Evolutionary conservation across 352 stramenopile genomes (phyloP).

Genomic region (Globisporangium heterothallicum): DNA sequence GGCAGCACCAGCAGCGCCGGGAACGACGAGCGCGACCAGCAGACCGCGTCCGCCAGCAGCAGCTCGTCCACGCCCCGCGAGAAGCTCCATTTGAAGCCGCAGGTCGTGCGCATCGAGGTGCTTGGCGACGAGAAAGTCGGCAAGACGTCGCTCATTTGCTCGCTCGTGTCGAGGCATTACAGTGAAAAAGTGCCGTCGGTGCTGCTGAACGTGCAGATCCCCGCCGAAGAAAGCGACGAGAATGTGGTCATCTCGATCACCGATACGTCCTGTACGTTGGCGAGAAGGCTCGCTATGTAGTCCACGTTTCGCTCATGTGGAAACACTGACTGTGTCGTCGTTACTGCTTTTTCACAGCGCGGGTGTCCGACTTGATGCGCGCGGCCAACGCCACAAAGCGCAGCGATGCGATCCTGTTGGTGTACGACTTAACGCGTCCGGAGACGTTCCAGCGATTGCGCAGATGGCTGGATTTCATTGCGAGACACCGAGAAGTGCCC

Average conservation of each 20-base stretch:
- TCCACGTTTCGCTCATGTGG: neutral
- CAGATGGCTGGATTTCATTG: slow-evolving; percentile 83
- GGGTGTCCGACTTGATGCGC: slow-evolving; percentile 76
- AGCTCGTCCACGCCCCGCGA: slow-evolving; percentile 17
- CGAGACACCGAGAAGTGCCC: slow-evolving; percentile 81
- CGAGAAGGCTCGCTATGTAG: neutral
- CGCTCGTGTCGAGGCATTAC: slow-evolving; percentile 85
- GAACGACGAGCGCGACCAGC: slow-evolving; percentile 9
- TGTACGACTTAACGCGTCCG: slow-evolving; percentile 81
- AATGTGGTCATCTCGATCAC: slow-evolving; percentile 89
- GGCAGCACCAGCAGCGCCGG: neutral
- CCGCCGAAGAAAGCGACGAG: slow-evolving; percentile 84
- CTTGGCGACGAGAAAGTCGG: slow-evolving; percentile 87
- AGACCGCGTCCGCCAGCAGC: neutral
- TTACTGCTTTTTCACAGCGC: slow-evolving; percentile 23
- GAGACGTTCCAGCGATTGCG: slow-evolving; percentile 83
- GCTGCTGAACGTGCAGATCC: slow-evolving; percentile 86
- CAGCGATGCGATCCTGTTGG: slow-evolving; percentile 82
- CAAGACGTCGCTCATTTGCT: slow-evolving; percentile 90
- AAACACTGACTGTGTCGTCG: too few relatives aligned
- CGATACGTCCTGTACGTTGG: slow-evolving; percentile 71
- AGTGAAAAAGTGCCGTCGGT: slow-evolving; percentile 84
- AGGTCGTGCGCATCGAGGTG: slow-evolving; percentile 85
- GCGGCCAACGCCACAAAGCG: slow-evolving; percentile 81
- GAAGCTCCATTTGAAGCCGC: slow-evolving; percentile 63